These are phyloP conservation scores for Cyberlindnera subsufficiens DNA, from an alignment of 805 yeast species.

Conservation along the genomic window DNA sequence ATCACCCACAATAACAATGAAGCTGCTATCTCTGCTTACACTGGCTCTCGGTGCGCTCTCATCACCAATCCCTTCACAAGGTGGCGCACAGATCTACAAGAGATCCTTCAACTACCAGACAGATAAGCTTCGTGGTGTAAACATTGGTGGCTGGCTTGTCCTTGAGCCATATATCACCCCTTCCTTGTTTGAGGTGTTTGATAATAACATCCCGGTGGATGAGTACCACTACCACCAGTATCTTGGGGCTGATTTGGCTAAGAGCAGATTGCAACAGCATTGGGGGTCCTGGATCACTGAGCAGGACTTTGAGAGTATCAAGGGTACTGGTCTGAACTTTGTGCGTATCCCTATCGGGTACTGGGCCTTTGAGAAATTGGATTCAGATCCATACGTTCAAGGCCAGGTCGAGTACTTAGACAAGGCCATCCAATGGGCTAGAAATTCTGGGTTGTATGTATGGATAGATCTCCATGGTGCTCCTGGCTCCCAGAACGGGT, in stretches of 20 bases:
- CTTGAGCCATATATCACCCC: constrained; percentile 86
- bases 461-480: constrained; percentile 96
- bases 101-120: constrained; percentile 19
- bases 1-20: background rate
- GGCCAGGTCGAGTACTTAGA: constrained; percentile 76
- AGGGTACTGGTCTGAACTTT: constrained; percentile 62
- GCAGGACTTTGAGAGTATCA: constrained; percentile 58
- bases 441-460: constrained; percentile 54
- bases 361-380: constrained; percentile 73
- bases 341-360: constrained; percentile 92
- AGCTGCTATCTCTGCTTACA: background rate
- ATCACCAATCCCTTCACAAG: constrained; percentile 23
- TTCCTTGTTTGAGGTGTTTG: constrained; percentile 53
- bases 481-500: constrained; percentile 96
- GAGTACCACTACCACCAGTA: constrained; percentile 63
- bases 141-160: constrained; percentile 88
- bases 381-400: constrained; percentile 76
- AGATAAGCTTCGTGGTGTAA: constrained; percentile 50
- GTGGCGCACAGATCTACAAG: constrained; percentile 20
- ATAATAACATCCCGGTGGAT: constrained; percentile 61
- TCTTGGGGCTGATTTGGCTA: constrained; percentile 59
- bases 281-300: constrained; percentile 79
- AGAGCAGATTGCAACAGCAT: constrained; percentile 49
- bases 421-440: constrained; percentile 72
- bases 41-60: constrained; percentile 5